These are phyloP conservation scores for Aspergillus homomorphus DNA, from an alignment of 495 filamentous ascomycete genomes.

Conservation along the genomic window DNA sequence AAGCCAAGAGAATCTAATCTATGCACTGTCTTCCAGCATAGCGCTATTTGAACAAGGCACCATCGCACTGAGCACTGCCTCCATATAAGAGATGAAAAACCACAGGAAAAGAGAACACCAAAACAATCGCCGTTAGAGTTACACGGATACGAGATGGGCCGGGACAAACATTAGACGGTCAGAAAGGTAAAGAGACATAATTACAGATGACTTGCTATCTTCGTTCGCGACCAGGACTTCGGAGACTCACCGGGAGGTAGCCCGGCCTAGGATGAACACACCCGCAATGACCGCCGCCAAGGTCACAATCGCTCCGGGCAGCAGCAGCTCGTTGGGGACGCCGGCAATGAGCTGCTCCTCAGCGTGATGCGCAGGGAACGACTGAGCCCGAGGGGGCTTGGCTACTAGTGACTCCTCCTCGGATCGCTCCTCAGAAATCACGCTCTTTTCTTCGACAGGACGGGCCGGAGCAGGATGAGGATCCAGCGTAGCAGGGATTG, in stretches of 20 bases:
- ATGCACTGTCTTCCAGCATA: neutral
- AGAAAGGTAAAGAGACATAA: constrained; percentile 14
- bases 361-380: constrained; percentile 41
- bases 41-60: neutral
- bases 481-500: constrained; percentile 64
- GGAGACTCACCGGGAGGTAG: constrained; percentile 58
- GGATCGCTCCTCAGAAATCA: constrained; percentile 43
- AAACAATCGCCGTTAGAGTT: constrained; percentile 7
- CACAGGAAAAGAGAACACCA: neutral
- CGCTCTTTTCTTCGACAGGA: constrained; percentile 57
- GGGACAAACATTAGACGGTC: constrained; percentile 14
- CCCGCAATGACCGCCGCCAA: constrained; percentile 90
- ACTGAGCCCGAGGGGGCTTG: constrained; percentile 30
- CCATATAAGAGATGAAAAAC: constrained; percentile 5
- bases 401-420: constrained; percentile 57
- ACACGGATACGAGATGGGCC: constrained; percentile 9
- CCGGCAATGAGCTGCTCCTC: constrained; percentile 83
- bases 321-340: constrained; percentile 88
- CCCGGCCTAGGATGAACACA: constrained; percentile 85
- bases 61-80: neutral
- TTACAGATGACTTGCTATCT: constrained; percentile 12
- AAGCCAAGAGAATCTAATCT: no score
- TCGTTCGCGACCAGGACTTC: neutral
- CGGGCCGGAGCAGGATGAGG: constrained; percentile 59
- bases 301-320: constrained; percentile 93